Base-by-base conservation (phyloP, 768 basidiomycete species). In the Tephrocybe sp. region DNA sequence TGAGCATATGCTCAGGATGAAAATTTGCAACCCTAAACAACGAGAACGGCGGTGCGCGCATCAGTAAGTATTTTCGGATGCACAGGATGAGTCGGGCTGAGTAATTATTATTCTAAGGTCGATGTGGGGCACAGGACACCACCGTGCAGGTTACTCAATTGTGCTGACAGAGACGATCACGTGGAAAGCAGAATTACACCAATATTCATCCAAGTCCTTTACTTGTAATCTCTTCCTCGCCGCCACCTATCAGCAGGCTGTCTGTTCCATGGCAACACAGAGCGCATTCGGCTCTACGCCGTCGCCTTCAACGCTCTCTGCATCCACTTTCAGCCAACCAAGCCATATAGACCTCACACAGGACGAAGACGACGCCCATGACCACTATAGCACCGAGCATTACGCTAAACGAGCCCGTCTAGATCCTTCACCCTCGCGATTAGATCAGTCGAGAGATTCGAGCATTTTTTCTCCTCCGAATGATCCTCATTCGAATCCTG, bases 311-410 rank as follows among this genome's bases (percentile, higher is more conserved):
- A 46, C 21, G n/a, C 22, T 52, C 18, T 21, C 47, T 40, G 25
- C 37, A n/a, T 24, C 57, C 10, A 21, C 47, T 22, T 45, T 49
- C 52, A 47, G 25, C 18, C 54, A 55, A 23, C 37, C 46, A 25
- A 53, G 39, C 31, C 58, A 57, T 37, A 88, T 88, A 64, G 86
- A 88, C 72, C 75, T 88, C 53, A 88, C 84, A 21, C 69, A 72
- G 53, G 86, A 85, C 67, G 84, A 86, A 65, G 84, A 85, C 60
- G 79, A 79, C 58, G 65, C 70, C 59, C 70, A 71, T 51, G 64
- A 61, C 55, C 56, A 67, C 55, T 61, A 67, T 57, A 61, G 64
- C 52, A 55, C 61, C 24, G 49, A 65, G 19, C 61, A 69, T 62
- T 64, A 60, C 52, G 61, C 70, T 52, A 79, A 78, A 64, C 72